Evolutionary conservation across 225 moss, liverwort and hornwort species (phyloP).

Genomic region (Physcomitrium patens): DNA sequence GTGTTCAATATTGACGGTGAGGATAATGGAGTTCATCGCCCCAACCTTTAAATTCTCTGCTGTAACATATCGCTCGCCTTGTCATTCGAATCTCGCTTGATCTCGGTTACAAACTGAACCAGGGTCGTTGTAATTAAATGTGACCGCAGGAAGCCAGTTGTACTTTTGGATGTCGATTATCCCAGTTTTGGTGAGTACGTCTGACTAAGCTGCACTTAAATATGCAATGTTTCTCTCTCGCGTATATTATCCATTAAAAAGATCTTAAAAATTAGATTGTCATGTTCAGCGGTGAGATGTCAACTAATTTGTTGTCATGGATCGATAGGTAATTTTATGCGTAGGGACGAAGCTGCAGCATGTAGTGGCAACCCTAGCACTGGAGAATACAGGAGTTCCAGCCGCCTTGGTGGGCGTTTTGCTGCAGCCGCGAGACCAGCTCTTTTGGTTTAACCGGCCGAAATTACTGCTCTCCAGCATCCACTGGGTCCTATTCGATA

Average conservation of each 20-base stretch:
- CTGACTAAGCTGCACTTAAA: not conserved
- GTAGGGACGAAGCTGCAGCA: constrained; percentile 82
- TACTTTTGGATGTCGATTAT: constrained; percentile 48
- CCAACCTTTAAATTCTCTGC: not conserved
- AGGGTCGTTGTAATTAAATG: not conserved
- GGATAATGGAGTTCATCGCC: not conserved
- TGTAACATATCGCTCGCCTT: not conserved
- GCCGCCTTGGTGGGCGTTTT: constrained; percentile 33
- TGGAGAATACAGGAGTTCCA: constrained; percentile 54
- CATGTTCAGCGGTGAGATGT: not conserved
- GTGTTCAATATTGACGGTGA: constrained; percentile 49
- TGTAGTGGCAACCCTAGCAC: constrained; percentile 73
- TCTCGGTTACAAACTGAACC: not conserved
- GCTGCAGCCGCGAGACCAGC: constrained; percentile 69
- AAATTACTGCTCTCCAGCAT: constrained; percentile 59
- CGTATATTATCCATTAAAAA: too few relatives aligned
- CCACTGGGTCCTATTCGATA: constrained; percentile 72
- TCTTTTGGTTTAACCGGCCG: constrained; percentile 81
- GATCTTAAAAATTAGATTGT: too few relatives aligned
- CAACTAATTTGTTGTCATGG: not conserved
- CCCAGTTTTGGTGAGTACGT: constrained; percentile 34
- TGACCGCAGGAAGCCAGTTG: constrained; percentile 38
- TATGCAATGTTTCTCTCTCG: not conserved
- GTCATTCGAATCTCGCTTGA: not conserved
- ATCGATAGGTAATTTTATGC: constrained; percentile 54